Evolutionary conservation across 495 filamentous ascomycete species (phyloP).

Genomic region (Talaromyces liani): DNA sequence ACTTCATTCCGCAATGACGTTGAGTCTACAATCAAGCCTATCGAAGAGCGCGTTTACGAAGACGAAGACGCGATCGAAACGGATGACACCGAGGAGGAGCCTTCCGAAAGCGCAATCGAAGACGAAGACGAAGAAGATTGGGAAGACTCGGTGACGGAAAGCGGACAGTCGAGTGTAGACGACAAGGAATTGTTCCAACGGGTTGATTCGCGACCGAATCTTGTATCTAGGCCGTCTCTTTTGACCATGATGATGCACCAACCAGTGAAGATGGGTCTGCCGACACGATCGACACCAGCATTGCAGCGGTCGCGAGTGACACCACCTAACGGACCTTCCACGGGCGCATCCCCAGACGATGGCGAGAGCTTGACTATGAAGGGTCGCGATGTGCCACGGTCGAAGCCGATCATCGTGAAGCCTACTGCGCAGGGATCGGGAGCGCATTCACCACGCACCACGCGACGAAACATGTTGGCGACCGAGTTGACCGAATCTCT

Average conservation of each 20-base stretch:
- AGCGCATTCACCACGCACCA: slow-evolving; percentile 81
- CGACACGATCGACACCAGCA: slow-evolving; percentile 72
- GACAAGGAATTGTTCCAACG: slow-evolving; percentile 77
- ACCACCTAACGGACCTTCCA: slow-evolving; percentile 65
- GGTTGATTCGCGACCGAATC: slow-evolving; percentile 79
- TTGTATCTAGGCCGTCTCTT: slow-evolving; percentile 79
- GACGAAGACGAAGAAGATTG: slow-evolving; percentile 82
- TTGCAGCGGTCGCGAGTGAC: slow-evolving; percentile 63
- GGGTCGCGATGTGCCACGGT: slow-evolving; percentile 62
- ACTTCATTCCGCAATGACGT: slow-evolving; percentile 81
- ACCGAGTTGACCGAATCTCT: slow-evolving; percentile 84
- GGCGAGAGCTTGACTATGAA: slow-evolving; percentile 67
- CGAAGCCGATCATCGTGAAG: slow-evolving; percentile 81
- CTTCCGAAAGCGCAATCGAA: slow-evolving; percentile 78
- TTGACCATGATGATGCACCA: slow-evolving; percentile 86
- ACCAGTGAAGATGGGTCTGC: slow-evolving; percentile 40
- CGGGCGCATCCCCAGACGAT: slow-evolving; percentile 66
- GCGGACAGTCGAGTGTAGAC: slow-evolving; percentile 70
- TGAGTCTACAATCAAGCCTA: slow-evolving; percentile 54
- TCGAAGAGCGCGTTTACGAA: slow-evolving; percentile 48
- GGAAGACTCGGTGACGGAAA: slow-evolving; percentile 91
- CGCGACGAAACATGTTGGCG: slow-evolving; percentile 91
- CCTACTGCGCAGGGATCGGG: slow-evolving; percentile 46
- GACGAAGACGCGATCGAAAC: slow-evolving; percentile 73
- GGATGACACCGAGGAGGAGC: slow-evolving; percentile 44